A percentile compares a stretch with the other conserved stretches of the same genome.
Conservation (phyloP, 352 stramenopile species). For the Blastocystis sp. region DNA sequence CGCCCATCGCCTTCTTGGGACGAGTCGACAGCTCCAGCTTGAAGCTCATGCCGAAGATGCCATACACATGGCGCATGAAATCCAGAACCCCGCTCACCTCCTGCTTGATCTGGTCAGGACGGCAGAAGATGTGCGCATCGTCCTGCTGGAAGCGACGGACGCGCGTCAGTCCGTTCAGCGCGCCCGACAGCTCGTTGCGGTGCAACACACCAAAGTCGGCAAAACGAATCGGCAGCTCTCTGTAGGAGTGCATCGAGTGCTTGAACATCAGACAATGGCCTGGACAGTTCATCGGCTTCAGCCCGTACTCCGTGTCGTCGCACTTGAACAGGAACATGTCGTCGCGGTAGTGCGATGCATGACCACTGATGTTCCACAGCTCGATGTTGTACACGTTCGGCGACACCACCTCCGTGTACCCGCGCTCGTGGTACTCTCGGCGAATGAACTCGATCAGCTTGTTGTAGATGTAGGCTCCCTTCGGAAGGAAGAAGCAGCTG, state of each 20-base stretch:
- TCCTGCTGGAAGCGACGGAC: slow-evolving; percentile 94
- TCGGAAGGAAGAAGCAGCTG: slow-evolving; percentile 92
- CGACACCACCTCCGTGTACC: slow-evolving; percentile 88
- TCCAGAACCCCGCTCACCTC: slow-evolving; percentile 81
- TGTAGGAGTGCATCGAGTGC: slow-evolving; percentile 83
- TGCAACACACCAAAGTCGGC: slow-evolving; percentile 97
- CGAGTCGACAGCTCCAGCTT: slow-evolving; percentile 91
- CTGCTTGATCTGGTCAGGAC: slow-evolving; percentile 83
- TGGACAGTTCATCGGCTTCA: slow-evolving; percentile 98
- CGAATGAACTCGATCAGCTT: slow-evolving; percentile 92
- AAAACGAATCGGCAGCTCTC: slow-evolving; percentile 88
- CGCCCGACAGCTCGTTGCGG: slow-evolving; percentile 87
- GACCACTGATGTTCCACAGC: slow-evolving; percentile 88
- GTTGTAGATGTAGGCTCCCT: slow-evolving; percentile 95
- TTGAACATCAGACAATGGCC: slow-evolving; percentile 95
- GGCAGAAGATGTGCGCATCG: slow-evolving; percentile 95
- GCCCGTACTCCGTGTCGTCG: slow-evolving; percentile 80
- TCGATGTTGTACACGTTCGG: slow-evolving; percentile 97
- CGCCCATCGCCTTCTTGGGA: slow-evolving; percentile 89
- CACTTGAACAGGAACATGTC: slow-evolving; percentile 97
- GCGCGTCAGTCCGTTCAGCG: slow-evolving; percentile 89
- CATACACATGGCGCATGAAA: slow-evolving; percentile 97
- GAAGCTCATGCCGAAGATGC: slow-evolving; percentile 92
- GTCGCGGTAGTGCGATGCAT: slow-evolving; percentile 94
- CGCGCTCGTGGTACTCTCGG: slow-evolving; percentile 76